Base-by-base conservation (phyloP, 2,329 filamentous ascomycete genomes). In the Cordyceps cateniannulata region DNA sequence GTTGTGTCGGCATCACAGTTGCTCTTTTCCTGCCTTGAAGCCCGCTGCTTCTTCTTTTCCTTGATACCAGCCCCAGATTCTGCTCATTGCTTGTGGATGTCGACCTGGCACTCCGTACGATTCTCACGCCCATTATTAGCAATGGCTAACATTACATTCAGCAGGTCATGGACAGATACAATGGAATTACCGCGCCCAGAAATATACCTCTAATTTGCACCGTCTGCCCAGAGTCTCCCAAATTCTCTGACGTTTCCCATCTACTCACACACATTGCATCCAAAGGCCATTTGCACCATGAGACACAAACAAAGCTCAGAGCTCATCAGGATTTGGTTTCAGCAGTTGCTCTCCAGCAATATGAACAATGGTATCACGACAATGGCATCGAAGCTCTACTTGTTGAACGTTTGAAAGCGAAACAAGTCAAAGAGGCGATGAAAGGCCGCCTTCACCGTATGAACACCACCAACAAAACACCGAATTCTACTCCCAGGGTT, bases 241-340 rank as follows among this genome's bases (percentile, higher is more conserved):
- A 76, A 32, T 97, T 97, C 76, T 96, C 91, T 60, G 93, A 98
- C 73, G 81, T 92, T 49, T 96, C 93, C 38, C 93, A 97, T 73
- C 80, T 97, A 42, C 84, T 98, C 70, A 98, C 93, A 14, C 93
- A 98, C 71, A 85, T 97, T 64, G 86, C 89, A 62, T 97, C 93
- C 65, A 97, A 97, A 72, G 89, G 89, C n/a, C 93, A 98, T 72
- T 79, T 97, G 38, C 87, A 91, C 62, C 84, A 91, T 70, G 86
- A 90, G 68, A 96, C 93, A 77, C 91, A 91, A 69, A 81, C 91
- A 57, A 87, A 91, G 68, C 84, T 96, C 65, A 85, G 84, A 61
- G 84, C 87, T 60, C 82, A 85, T 59, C 80, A 83, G 50, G 89
- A 96, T 63, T 73, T 80, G n/a, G 76, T 76, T n/a, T 85, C 88